A percentile compares a stretch with the other conserved stretches of the same genome.
These are phyloP conservation scores for Lachancea quebecensis DNA, from an alignment of 805 yeast genomes.

Conservation along the genomic window DNA sequence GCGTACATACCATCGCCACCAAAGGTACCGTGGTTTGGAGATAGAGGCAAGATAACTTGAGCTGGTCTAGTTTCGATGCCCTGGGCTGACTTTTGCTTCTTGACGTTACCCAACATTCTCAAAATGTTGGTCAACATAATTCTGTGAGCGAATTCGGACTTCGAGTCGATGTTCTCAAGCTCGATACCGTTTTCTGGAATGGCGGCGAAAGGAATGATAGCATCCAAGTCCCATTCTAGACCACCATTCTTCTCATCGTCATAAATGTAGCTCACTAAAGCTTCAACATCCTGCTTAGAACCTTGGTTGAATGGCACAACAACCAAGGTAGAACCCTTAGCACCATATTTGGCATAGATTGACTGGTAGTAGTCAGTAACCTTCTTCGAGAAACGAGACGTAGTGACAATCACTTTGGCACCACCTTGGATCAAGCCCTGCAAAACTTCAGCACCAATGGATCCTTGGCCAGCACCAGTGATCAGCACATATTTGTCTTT, in stretches of 20 bases:
- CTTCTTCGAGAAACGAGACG: constrained; percentile 88
- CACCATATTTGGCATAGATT: constrained; percentile 87
- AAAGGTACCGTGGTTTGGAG: constrained; percentile 98
- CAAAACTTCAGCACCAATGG: constrained; percentile 94
- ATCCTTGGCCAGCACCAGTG: constrained; percentile 99
- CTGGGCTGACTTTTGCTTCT: constrained; percentile 68
- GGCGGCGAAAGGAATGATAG: constrained; percentile 95
- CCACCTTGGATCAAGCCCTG: constrained; percentile 97
- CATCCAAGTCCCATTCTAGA: constrained; percentile 97
- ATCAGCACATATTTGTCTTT: constrained; percentile 81
- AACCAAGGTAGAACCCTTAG: constrained; percentile 82
- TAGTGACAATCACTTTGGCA: constrained; percentile 93
- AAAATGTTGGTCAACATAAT: constrained; percentile 94
- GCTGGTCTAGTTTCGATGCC: constrained; percentile 95
- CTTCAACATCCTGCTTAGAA: constrained; percentile 86
- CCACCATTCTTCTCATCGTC: constrained; percentile 79
- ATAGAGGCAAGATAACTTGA: constrained; percentile 90
- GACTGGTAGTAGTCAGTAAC: constrained; percentile 95
- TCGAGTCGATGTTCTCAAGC: constrained; percentile 85
- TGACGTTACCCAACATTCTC: constrained; percentile 86
- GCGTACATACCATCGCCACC: constrained; percentile 98
- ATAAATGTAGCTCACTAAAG: constrained; percentile 79
- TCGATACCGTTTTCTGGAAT: constrained; percentile 98
- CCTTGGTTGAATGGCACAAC: constrained; percentile 99
- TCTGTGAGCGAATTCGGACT: constrained; percentile 96